Percentiles rank a stretch among this genome's conserved stretches.
Evolutionary conservation across 108 stramenopile species (phyloP).

Genomic region (Nitzschia sp.): DNA sequence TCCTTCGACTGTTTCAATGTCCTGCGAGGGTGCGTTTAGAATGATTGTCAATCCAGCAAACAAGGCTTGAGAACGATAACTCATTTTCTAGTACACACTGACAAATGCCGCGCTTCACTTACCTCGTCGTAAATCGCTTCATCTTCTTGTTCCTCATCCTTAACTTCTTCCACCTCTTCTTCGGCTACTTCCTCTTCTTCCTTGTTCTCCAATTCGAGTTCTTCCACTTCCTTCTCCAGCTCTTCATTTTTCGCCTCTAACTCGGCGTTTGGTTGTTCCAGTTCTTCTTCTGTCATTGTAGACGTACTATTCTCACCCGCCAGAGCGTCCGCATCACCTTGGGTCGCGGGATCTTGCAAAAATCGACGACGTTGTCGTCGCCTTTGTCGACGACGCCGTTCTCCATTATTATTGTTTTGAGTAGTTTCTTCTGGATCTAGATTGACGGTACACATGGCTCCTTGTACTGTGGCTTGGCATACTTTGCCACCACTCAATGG

Average conservation of each 20-base stretch:
- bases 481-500: conserved; percentile 31
- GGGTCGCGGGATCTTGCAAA: neutral
- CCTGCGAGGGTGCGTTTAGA: no score
- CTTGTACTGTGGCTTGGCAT: conserved; percentile 37
- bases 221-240: conserved; percentile 43
- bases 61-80: neutral
- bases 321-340: conserved; percentile 2
- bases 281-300: conserved; percentile 8
- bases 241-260: conserved; percentile 45
- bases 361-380: neutral
- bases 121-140: conserved; percentile 21
- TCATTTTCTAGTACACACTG: neutral
- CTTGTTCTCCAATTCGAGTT: conserved; percentile 35
- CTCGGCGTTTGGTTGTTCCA: conserved; percentile 32
- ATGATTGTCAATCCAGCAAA: neutral
- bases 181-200: conserved; percentile 28
- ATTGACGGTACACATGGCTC: conserved; percentile 45
- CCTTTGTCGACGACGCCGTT: neutral
- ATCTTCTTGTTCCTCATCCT: conserved; percentile 10
- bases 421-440: conserved; percentile 13
- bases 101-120: no score
- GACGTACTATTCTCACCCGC: conserved; percentile 1
- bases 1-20: conserved; percentile 12
- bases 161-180: conserved; percentile 30
- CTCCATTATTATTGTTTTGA: neutral